Conservation (phyloP, 2,329 filamentous ascomycete genomes). For the Graphiopsis chlorocephala region DNA sequence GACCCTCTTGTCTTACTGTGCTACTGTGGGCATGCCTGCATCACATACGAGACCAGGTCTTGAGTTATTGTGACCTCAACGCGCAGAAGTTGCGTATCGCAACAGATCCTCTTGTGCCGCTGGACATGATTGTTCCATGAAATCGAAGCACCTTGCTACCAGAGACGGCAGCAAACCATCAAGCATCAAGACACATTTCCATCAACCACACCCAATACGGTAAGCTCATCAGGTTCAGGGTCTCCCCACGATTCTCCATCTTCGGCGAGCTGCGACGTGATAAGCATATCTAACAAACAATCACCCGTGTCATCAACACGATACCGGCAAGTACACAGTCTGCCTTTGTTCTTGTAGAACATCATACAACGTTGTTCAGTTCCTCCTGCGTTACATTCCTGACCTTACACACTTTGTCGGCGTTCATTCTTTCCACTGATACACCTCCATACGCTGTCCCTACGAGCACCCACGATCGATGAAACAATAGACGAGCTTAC, state of each 20-base stretch:
- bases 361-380: neutral
- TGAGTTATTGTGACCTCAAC: neutral
- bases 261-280: conserved; percentile 8
- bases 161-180: neutral
- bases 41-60: neutral
- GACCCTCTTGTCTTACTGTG: neutral
- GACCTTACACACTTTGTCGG: neutral
- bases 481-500: neutral
- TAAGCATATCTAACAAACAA: conserved; percentile 12
- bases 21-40: neutral
- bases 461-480: neutral
- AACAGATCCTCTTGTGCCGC: neutral
- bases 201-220: neutral
- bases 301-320: neutral
- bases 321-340: conserved; percentile 10
- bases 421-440: neutral
- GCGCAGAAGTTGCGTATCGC: neutral
- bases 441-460: neutral
- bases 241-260: conserved; percentile 10
- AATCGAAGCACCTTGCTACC: neutral
- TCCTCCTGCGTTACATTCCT: neutral
- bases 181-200: neutral
- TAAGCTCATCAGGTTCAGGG: neutral
- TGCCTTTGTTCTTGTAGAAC: neutral
- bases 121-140: neutral